These are phyloP conservation scores for Theileria sp. DNA, from an alignment of 169 alveolate genomes.

Conservation along the genomic window DNA sequence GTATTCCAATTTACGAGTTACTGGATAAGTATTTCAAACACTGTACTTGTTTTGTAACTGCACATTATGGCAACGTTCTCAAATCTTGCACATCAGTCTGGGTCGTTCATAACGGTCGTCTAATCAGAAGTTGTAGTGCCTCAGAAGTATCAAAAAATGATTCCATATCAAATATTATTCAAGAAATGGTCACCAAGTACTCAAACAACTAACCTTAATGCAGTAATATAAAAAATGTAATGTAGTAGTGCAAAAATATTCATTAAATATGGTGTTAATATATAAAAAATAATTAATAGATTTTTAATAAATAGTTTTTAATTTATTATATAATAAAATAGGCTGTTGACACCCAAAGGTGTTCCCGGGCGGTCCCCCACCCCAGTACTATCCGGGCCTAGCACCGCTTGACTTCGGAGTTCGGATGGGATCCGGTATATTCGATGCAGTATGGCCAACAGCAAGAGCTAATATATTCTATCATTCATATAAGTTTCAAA, in stretches of 20 bases:
- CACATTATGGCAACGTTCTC: conserved; percentile 37
- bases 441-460: conserved; percentile 88
- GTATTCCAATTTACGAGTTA: conserved; percentile 26
- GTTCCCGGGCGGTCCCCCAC: conserved; percentile 84
- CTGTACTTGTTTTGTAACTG: conserved; percentile 41
- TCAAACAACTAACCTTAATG: not conserved
- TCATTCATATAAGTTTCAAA: not conserved
- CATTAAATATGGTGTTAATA: no score
- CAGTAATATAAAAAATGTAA: not conserved
- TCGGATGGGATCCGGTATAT: conserved; percentile 91
- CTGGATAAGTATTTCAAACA: conserved; percentile 1
- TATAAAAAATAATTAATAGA: no score
- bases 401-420: conserved; percentile 91
- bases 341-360: conserved; percentile 73
- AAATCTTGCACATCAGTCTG: conserved; percentile 12
- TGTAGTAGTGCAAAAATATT: not conserved
- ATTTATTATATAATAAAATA: conserved; percentile 3
- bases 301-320: no score
- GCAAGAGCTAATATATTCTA: conserved; percentile 41
- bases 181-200: conserved; percentile 3
- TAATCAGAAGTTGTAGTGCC: conserved; percentile 19
- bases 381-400: conserved; percentile 90
- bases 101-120: conserved; percentile 1
- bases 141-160: conserved; percentile 8
- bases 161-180: conserved; percentile 21